phyloP scores from a whole-genome alignment of 1,284 basidiomycete species.

The Tilletiaria anomala region DNA sequence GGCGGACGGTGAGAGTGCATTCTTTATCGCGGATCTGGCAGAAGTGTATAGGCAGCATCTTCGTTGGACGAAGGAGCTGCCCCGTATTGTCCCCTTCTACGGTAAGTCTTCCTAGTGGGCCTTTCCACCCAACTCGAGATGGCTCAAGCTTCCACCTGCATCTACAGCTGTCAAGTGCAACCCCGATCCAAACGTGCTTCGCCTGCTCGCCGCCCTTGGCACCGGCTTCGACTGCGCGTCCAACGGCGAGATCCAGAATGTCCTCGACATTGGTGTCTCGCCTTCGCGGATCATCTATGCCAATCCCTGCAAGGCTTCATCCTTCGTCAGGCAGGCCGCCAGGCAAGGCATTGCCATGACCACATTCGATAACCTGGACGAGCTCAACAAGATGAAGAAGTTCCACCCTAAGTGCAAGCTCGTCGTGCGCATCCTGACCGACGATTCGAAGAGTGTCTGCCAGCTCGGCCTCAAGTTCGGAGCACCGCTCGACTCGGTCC shows the following conservation, averaged over 20 bases:
- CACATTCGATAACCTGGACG: constrained; percentile 97
- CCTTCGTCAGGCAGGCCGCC: constrained; percentile 75
- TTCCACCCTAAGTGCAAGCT: constrained; percentile 70
- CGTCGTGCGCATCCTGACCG: constrained; percentile 85
- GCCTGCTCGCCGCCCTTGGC: constrained; percentile 75
- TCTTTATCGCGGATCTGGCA: constrained; percentile 87
- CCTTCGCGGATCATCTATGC: constrained; percentile 76
- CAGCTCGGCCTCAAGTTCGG: constrained; percentile 93
- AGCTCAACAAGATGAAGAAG: constrained; percentile 85
- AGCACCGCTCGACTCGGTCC: constrained; percentile 71
- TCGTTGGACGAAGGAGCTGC: constrained; percentile 63
- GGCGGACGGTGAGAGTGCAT: constrained; percentile 72
- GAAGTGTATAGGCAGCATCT: constrained; percentile 73
- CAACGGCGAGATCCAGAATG: constrained; percentile 74
- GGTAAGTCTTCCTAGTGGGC: constrained; percentile 7
- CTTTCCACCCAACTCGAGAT: background rate
- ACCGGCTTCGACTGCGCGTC: constrained; percentile 98
- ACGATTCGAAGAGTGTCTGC: constrained; percentile 88
- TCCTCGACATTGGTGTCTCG: constrained; percentile 54
- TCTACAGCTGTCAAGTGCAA: constrained; percentile 81
- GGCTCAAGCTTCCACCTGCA: too few species aligned
- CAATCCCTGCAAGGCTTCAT: constrained; percentile 94
- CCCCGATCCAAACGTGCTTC: constrained; percentile 83
- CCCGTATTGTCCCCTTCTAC: constrained; percentile 70
- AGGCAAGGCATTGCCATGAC: constrained; percentile 69